Evolutionary conservation across 768 basidiomycete genomes (phyloP), one percentile per base, ranked within the genome.

Genomic region (Boletus speciosus): DNA sequence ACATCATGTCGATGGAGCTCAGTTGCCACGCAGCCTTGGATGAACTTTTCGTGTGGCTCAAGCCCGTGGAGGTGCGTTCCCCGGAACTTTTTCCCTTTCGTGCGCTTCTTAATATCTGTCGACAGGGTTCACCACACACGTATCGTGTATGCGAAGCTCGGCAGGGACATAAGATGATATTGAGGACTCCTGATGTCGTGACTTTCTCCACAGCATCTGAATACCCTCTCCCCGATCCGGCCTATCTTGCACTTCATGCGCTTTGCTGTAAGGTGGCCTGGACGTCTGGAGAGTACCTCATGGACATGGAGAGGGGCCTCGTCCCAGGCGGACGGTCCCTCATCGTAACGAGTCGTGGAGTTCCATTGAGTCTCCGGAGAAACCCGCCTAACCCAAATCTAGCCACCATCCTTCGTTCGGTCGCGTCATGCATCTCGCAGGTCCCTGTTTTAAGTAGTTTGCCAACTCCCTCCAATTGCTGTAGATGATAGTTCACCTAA

Each of bases 261-360:
- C 49, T 58, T 1, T 55, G 54, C 16, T 58, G 57, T 36, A 46
- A 58, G 31, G 37, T 48, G 3, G 45, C 54, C 3, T 58, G 54
- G 54, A 51, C 47, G 49, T 58, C 57, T 15, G 54, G 54, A 9
- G 49, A 48, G 19, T 39, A 55, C 11, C 19, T 56, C n/a, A 32
- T 25, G 29, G 54, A 49, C 14, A 21, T 58, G 3, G 41, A 35
- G 19, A 19, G 19, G 19, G 19, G 19, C 19, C 19, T 19, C 19
- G 19, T 19, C 19, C 19, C 19, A 19, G 19, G 19, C 19, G 19
- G 19, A 19, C 19, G 19, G 19, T 19, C 19, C 19, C 19, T 19
- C 19, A 19, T 19, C 19, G 19, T 19, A 19, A 19, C 19, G 19
- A 19, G 19, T 19, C 19, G 19, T 19, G 19, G 19, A 19, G 19